A percentile compares a stretch with the other conserved stretches of the same genome.
Evolutionary conservation across 768 basidiomycete species (phyloP).

Genomic region (Dioszegia crocea): DNA sequence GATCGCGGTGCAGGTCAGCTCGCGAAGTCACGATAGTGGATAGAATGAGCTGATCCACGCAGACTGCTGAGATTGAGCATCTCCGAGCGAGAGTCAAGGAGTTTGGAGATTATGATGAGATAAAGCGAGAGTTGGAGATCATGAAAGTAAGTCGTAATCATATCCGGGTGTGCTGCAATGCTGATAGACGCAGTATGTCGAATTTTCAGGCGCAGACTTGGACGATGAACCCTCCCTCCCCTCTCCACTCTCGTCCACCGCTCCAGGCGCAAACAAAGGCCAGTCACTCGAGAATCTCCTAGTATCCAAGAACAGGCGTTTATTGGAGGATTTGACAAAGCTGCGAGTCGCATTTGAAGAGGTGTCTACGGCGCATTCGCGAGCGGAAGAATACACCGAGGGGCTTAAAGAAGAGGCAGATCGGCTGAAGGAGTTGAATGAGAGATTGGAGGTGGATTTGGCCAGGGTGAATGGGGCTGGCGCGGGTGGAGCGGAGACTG

Average conservation of each 20-base stretch:
- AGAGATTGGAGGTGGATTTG: constrained; percentile 86
- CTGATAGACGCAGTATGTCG: constrained; percentile 69
- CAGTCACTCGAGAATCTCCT: constrained; percentile 86
- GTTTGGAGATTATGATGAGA: constrained; percentile 87
- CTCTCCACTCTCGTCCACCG: constrained; percentile 82
- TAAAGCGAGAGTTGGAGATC: constrained; percentile 95
- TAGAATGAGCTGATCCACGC: constrained; percentile 6
- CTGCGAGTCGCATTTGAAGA: constrained; percentile 80
- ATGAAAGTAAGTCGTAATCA: constrained; percentile 71
- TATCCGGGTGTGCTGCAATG: neutral
- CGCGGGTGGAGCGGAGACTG: neutral
- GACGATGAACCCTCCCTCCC: constrained; percentile 61
- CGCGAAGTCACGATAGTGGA: neutral
- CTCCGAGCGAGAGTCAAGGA: constrained; percentile 66
- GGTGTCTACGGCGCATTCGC: constrained; percentile 65
- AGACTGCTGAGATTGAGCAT: constrained; percentile 65
- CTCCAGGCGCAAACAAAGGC: constrained; percentile 62
- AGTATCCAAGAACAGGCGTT: constrained; percentile 86
- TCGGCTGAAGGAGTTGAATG: constrained; percentile 74
- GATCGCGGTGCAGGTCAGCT: constrained; percentile 52
- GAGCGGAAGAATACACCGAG: constrained; percentile 60
- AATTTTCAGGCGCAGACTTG: constrained; percentile 85
- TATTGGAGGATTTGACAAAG: constrained; percentile 87
- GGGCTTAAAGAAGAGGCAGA: constrained; percentile 63
- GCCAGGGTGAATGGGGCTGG: constrained; percentile 64